phyloP scores from a whole-genome alignment of 176 grass and related monocot genomes.

The Bonia amplexicaulis region DNA sequence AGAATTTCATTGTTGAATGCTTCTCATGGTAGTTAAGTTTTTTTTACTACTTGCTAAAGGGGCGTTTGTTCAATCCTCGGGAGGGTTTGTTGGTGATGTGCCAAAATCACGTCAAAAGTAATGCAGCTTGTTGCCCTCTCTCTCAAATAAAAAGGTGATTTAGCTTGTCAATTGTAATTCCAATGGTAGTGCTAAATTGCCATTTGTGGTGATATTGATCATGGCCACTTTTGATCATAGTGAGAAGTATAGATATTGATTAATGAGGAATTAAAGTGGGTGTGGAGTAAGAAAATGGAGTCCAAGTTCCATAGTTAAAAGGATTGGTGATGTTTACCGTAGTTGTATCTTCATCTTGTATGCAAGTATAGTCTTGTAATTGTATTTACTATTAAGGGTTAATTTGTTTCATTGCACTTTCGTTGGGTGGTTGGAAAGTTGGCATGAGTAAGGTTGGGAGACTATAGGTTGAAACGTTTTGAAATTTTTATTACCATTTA shows the following conservation, averaged over 20 bases:
- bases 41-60: background rate
- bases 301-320: background rate
- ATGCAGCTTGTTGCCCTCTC: background rate
- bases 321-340: background rate
- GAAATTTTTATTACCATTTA: background rate
- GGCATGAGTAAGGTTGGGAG: background rate
- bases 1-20: background rate
- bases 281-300: background rate
- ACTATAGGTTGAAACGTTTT: background rate
- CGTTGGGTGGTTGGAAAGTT: background rate
- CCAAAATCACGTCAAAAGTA: background rate
- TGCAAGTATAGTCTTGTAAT: background rate
- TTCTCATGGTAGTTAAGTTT: background rate
- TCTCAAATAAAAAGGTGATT: background rate
- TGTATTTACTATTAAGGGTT: background rate
- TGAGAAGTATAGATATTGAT: background rate
- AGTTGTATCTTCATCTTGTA: background rate
- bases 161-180: background rate
- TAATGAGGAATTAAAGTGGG: background rate
- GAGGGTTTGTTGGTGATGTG: background rate
- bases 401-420: background rate
- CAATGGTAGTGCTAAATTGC: background rate
- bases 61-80: background rate
- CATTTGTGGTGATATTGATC: background rate
- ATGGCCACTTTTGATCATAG: background rate